Percentiles rank a stretch among this genome's conserved stretches.
Conservation (phyloP, 805 yeast species). For the Candida fluviatilis region DNA sequence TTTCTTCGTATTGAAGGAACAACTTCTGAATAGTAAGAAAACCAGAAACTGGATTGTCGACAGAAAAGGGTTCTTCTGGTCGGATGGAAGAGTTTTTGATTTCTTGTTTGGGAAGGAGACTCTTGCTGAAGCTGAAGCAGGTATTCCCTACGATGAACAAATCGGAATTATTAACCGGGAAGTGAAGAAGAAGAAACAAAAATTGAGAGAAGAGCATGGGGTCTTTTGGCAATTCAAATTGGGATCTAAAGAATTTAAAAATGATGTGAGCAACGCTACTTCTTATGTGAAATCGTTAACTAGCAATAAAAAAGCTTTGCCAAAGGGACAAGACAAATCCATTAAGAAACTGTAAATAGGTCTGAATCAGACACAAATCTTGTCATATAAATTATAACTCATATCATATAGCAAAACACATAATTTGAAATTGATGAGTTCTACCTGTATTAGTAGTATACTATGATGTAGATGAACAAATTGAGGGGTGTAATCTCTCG, state of each 20-base stretch:
- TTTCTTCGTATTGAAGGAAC: conserved; percentile 67
- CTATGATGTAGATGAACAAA: no score
- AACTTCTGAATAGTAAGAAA: conserved; percentile 23
- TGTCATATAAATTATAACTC: no score
- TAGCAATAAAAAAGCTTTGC: conserved; percentile 2
- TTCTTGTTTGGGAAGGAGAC: conserved; percentile 76
- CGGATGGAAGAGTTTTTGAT: conserved; percentile 84
- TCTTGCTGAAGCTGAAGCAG: conserved; percentile 71
- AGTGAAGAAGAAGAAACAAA: conserved; percentile 45
- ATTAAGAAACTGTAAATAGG: neutral
- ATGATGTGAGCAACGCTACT: conserved; percentile 21
- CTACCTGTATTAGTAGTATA: no score
- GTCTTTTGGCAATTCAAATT: conserved; percentile 55
- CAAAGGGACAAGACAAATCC: neutral
- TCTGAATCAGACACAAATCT: neutral
- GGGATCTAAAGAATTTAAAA: conserved; percentile 27
- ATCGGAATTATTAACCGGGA: conserved; percentile 45
- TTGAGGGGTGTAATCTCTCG: no score
- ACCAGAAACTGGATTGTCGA: conserved; percentile 71
- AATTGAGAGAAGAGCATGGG: conserved; percentile 53
- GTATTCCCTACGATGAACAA: conserved; percentile 58
- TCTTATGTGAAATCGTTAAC: conserved; percentile 17
- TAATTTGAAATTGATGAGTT: no score
- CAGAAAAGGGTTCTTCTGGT: conserved; percentile 88
- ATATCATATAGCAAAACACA: no score